Evolutionary conservation across 257 asterid genomes (phyloP).

Genomic region (Solanum corneliomulleri): DNA sequence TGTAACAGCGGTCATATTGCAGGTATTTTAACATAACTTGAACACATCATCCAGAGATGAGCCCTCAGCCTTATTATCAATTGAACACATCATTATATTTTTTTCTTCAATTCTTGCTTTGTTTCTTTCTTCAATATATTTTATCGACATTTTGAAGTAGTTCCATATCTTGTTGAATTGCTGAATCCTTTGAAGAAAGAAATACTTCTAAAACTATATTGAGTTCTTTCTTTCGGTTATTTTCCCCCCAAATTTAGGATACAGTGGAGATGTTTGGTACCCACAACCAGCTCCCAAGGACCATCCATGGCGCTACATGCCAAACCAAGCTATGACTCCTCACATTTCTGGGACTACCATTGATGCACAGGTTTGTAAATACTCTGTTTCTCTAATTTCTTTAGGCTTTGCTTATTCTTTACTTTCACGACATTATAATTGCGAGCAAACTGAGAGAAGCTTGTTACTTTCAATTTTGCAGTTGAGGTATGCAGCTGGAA

Average conservation of each 20-base stretch:
- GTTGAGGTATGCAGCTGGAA: conserved; percentile 93
- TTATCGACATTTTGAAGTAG: background rate
- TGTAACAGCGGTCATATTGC: conserved; percentile 92
- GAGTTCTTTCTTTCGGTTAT: background rate
- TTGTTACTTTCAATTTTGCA: conserved; percentile 13
- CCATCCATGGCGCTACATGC: conserved; percentile 99
- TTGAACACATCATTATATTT: background rate
- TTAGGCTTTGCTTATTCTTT: background rate
- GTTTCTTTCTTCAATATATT: background rate
- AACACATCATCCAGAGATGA: background rate
- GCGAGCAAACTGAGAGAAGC: background rate
- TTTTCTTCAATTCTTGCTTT: background rate
- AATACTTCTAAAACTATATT: background rate
- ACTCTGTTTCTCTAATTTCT: background rate
- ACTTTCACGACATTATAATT: background rate
- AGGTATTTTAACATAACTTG: conserved; percentile 29
- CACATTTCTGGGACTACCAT: conserved; percentile 96
- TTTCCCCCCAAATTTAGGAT: conserved; percentile 30
- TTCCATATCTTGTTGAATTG: background rate
- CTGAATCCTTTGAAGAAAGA: background rate
- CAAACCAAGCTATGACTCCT: conserved; percentile 99
- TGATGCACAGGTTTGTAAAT: conserved; percentile 68
- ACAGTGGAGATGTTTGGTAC: conserved; percentile 98
- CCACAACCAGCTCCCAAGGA: conserved; percentile 99
- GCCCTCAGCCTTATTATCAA: background rate